These are phyloP conservation scores for Sanghuangporus baumii DNA, from an alignment of 1,284 basidiomycete genomes.

Conservation along the genomic window DNA sequence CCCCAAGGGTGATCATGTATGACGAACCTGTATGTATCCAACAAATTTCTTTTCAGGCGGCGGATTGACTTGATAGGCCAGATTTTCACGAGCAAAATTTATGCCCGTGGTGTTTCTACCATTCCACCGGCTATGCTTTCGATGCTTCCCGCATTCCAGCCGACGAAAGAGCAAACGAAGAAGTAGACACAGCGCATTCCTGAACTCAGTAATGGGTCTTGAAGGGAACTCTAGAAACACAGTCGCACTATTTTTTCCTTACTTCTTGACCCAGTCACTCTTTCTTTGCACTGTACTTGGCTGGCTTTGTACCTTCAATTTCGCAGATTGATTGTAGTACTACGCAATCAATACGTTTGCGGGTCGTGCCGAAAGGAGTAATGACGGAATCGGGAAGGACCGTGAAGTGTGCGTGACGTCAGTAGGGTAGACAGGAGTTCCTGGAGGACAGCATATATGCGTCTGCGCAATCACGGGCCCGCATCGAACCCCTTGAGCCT, in stretches of 20 bases:
- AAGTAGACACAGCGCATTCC: background rate
- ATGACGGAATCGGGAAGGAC: background rate
- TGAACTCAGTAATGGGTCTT: no score
- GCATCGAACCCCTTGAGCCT: background rate
- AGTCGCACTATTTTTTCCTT: background rate
- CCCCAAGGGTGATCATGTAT: conserved; percentile 80
- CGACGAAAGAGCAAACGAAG: background rate
- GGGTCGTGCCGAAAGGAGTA: background rate
- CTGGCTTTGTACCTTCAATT: no score
- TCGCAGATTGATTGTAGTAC: no score
- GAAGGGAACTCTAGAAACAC: no score
- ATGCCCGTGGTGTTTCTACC: conserved; percentile 11
- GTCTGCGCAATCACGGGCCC: background rate
- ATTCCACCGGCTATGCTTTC: background rate
- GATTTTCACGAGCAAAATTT: conserved; percentile 7
- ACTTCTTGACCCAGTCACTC: background rate
- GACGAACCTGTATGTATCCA: conserved; percentile 74
- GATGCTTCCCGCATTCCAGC: background rate
- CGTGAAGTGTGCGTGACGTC: background rate
- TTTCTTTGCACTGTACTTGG: no score
- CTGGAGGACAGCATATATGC: background rate
- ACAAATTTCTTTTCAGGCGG: background rate
- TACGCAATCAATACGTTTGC: background rate
- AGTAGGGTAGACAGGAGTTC: background rate
- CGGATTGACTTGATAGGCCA: background rate